Evolutionary conservation across 768 basidiomycete genomes (phyloP), one percentile per base, ranked within the genome.

Genomic region (Termitomyces eurrhizus): DNA sequence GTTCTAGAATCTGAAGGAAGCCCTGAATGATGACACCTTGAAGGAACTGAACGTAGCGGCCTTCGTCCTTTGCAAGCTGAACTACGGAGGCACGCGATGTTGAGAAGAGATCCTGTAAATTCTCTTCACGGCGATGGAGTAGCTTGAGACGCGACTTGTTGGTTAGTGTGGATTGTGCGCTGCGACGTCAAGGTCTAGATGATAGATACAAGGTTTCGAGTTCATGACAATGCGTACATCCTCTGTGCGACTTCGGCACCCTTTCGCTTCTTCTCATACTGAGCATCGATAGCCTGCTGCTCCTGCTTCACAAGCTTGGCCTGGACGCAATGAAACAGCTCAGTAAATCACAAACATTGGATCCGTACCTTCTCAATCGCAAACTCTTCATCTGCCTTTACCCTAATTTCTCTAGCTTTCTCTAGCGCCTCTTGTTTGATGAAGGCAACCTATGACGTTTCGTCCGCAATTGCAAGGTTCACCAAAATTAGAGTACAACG

Each of bases 311-410:
- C 96, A 60, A 98, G 89, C 76, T 93, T 97, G 53, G 95, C 96
- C 95, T 98, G 69, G 9, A 24, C 12, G 48, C 8, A 35, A 33
- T 32, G 16, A 24, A 42, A 24, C 18, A 51, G 21, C 7, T 41
- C 32, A 32, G 46, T 48, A 35, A 7, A 57, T 53, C 35, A 53
- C 18, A 8, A 26, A 18, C 8, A 16, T n/a, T 24, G 49, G 49
- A 29, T 42, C 58, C 5, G 7, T 42, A 88, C 95, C 85, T 99
- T 99, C 74, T 99, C 97, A 66, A 99, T 98, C 21, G 96, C 91
- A 71, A 98, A 98, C 77, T 99, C 96, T 73, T 98, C 95, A 63
- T 99, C 95, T 0, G 97, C 96, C 74, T 99, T 99, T 62, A 98
- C 93, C 64, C 84, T 89, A 62, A 99, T 95, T 77, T 99, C 97